phyloP scores from a whole-genome alignment of 306 rosid species.

The Vachellia pachyceras region DNA sequence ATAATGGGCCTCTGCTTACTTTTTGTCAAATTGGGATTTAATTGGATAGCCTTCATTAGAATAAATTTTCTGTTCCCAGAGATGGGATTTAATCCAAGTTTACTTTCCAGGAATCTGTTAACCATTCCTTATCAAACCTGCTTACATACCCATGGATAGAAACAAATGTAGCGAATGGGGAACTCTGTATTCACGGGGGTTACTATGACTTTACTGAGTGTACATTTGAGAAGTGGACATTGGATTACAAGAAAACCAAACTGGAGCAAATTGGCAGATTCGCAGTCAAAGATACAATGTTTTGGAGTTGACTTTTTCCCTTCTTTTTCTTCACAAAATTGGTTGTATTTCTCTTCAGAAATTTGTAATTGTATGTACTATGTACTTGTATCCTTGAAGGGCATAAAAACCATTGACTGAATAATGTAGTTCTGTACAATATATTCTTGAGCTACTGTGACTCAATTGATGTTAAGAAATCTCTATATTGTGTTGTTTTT shows the following conservation, averaged over 20 bases:
- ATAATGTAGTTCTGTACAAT: constrained; percentile 11
- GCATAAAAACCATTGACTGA: constrained; percentile 33
- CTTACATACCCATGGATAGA: constrained; percentile 96
- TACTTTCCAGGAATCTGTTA: constrained; percentile 76
- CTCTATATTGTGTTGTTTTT: background rate
- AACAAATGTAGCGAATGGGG: constrained; percentile 74
- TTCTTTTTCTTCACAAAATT: background rate
- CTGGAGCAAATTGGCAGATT: constrained; percentile 51
- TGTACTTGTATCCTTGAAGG: background rate
- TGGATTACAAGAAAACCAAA: constrained; percentile 69
- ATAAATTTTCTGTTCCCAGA: background rate
- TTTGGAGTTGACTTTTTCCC: constrained; percentile 67
- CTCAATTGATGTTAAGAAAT: constrained; percentile 3
- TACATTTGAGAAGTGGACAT: constrained; percentile 97
- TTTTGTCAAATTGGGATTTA: constrained; percentile 14
- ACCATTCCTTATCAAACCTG: constrained; percentile 74
- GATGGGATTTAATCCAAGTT: constrained; percentile 9
- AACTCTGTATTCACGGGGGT: constrained; percentile 82
- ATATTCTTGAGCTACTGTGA: background rate
- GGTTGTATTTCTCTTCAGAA: constrained; percentile 13
- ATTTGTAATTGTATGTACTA: background rate
- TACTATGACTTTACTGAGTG: constrained; percentile 89
- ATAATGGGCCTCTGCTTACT: constrained; percentile 8
- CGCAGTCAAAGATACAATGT: constrained; percentile 59
- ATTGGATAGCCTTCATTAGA: constrained; percentile 15